These are phyloP conservation scores for Pterocarpus santalinus DNA, from an alignment of 306 rosid genomes.

Conservation along the genomic window DNA sequence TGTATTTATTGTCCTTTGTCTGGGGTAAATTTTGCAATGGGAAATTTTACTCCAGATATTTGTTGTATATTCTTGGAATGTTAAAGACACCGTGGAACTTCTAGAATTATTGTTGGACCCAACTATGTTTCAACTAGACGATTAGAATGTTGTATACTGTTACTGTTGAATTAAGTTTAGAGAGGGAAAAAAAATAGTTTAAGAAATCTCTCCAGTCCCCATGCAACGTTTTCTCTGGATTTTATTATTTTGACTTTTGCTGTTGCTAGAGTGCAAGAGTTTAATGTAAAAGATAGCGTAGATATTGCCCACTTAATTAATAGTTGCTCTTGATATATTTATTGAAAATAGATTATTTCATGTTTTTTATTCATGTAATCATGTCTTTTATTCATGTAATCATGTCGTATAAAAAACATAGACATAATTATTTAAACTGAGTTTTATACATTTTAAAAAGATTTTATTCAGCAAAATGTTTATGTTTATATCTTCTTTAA, in stretches of 20 bases:
- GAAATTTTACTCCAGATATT: constrained; percentile 20
- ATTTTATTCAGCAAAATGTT: too few species aligned
- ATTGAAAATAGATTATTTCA: too few species aligned
- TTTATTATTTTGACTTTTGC: not conserved
- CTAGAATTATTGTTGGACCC: constrained; percentile 11
- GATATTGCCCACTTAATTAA: not conserved
- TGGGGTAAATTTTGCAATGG: constrained; percentile 33
- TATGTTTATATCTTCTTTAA: too few species aligned
- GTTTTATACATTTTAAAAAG: too few species aligned
- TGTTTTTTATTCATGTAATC: too few species aligned
- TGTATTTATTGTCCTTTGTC: constrained; percentile 21
- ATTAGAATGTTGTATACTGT: constrained; percentile 7
- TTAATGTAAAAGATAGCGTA: not conserved
- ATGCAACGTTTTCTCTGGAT: not conserved
- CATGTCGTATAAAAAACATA: too few species aligned
- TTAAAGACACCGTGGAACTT: constrained; percentile 10
- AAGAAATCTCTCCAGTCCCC: not conserved
- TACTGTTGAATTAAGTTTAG: not conserved
- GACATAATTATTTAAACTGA: too few species aligned
- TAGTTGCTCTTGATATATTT: too few species aligned
- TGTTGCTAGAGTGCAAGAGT: not conserved
- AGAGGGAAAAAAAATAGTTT: not conserved
- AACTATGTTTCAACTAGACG: constrained; percentile 14
- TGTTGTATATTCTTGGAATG: constrained; percentile 39
- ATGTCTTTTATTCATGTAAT: too few species aligned